These are phyloP conservation scores for Trichosanthes truncata DNA, from an alignment of 306 rosid genomes.

Conservation along the genomic window DNA sequence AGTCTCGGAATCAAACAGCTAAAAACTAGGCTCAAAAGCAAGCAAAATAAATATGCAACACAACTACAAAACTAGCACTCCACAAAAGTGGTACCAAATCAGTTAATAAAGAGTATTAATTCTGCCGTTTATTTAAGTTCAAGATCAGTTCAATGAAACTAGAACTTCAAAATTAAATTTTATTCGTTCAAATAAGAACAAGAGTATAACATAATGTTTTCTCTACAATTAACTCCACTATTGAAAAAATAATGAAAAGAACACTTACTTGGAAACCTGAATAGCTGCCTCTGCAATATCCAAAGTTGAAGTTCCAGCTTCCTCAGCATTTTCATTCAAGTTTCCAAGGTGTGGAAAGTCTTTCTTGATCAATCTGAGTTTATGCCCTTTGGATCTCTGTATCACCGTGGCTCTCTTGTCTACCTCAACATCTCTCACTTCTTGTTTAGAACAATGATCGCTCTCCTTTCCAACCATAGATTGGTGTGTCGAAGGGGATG, in stretches of 20 bases:
- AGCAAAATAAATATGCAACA: neutral
- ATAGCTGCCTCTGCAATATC: conserved; percentile 43
- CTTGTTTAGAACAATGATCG: conserved; percentile 25
- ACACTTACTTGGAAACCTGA: conserved; percentile 49
- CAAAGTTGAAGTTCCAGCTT: conserved; percentile 31
- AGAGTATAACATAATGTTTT: neutral
- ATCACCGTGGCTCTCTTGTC: conserved; percentile 45
- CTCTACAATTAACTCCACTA: neutral
- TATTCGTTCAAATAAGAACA: neutral
- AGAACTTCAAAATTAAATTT: neutral
- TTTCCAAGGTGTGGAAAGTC: conserved; percentile 20
- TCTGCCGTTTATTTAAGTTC: neutral
- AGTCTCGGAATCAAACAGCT: neutral
- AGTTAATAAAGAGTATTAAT: neutral
- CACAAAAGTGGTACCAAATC: neutral
- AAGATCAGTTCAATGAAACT: neutral
- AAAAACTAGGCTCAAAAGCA: neutral
- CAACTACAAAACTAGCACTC: neutral
- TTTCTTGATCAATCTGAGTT: conserved; percentile 15
- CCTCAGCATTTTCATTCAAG: conserved; percentile 18
- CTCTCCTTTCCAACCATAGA: conserved; percentile 23
- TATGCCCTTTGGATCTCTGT: conserved; percentile 33
- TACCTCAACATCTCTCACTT: conserved; percentile 72
- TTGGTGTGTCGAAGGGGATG: conserved; percentile 28
- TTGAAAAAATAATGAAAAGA: neutral